These are phyloP conservation scores for Knoxia roxburghii DNA, from an alignment of 257 asterid genomes.

Conservation along the genomic window DNA sequence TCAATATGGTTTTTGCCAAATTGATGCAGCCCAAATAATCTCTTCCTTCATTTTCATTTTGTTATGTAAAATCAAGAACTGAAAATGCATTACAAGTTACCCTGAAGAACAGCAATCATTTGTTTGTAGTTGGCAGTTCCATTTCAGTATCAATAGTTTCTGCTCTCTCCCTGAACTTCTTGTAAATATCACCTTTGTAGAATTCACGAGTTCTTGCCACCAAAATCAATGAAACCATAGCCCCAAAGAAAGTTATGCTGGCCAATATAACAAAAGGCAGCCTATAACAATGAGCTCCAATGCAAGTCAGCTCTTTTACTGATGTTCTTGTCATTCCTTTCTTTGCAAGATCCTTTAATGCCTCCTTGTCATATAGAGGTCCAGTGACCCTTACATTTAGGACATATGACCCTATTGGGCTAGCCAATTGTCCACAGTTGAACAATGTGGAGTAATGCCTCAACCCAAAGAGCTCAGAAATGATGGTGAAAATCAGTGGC, in stretches of 20 bases:
- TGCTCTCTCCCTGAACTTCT: constrained; percentile 13
- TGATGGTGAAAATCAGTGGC: constrained; percentile 17
- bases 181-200: constrained; percentile 20
- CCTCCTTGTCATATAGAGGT: constrained; percentile 20
- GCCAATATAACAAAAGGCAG: constrained; percentile 14
- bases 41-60: too few species aligned
- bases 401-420: constrained; percentile 21
- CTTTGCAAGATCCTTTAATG: constrained; percentile 15
- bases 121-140: neutral
- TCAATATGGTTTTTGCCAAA: neutral
- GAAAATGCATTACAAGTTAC: neutral
- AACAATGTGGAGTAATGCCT: constrained; percentile 17
- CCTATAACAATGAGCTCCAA: constrained; percentile 16
- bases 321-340: constrained; percentile 12
- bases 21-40: neutral
- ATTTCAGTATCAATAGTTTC: constrained; percentile 5
- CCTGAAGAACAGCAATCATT: too few species aligned
- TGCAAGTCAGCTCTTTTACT: constrained; percentile 16
- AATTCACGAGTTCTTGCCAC: constrained; percentile 16
- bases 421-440: constrained; percentile 22
- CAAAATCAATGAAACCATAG: constrained; percentile 13
- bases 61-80: neutral
- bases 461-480: constrained; percentile 20
- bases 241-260: constrained; percentile 14
- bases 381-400: constrained; percentile 22